Base-by-base conservation (phyloP, 2,329 filamentous ascomycete species). In the Fonsecaea multimorphosa region DNA sequence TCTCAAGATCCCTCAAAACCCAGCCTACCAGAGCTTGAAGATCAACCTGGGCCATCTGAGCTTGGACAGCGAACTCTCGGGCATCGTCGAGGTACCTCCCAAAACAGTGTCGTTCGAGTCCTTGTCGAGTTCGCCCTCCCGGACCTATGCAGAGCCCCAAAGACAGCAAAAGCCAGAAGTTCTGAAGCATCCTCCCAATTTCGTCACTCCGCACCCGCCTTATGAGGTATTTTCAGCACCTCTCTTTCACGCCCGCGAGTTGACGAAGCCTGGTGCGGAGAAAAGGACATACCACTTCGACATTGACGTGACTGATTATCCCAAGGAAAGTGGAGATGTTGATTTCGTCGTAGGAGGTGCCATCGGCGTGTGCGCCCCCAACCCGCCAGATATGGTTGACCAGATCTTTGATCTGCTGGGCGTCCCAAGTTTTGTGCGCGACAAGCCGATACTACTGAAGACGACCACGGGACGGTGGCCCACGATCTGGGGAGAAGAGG, bases 211-310 rank as follows among this genome's bases (percentile, higher is more conserved):
- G 29, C 95, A 99, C 77, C 92, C 92, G 63, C 95, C 95, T 0
- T 95, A 96, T 78, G 85, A 94, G 71, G 93, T 98, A 67, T 96
- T 91, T 78, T 90, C 93, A 0, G 93, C 94, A n/a, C 92, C 89
- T 69, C 86, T 99, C 54, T 90, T 92, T 78, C 89, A 89, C 73
- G 87, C 92, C 1, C 89, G 95, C 63, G 93, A 97, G 78, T 81
- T 99, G 75, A 99, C 95, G 12, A 90, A 87, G 76, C 83, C 87
- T 27, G 94, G 94, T 24, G 95, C 95, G 4, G 92, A 97, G 83
- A 99, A 99, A 86, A 87, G 94, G 67, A 99, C 95, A 0, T 97
- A 94, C 77, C 95, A 99, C 79, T 98, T 98, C 74, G 95, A 98
- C 74, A 87, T 99, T 52, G 95, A 99, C 74, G 90, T 99, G 57